Conservation (phyloP, 2,329 filamentous ascomycete genomes). For the Pseudopyricularia javanii region DNA sequence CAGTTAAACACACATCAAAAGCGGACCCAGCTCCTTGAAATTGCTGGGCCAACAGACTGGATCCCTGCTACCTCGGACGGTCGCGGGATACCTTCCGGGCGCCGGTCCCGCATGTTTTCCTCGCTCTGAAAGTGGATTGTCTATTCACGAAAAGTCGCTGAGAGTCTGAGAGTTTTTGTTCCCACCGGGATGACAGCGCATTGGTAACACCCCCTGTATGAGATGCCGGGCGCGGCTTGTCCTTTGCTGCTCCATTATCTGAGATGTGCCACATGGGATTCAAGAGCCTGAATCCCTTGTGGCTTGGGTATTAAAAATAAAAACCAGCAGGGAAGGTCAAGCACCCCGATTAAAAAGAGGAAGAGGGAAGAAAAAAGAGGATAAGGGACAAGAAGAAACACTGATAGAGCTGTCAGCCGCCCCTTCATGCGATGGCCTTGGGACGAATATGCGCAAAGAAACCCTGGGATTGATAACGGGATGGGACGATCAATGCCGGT, state of each 20-base stretch:
- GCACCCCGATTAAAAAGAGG: too few relatives aligned
- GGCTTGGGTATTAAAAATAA: background rate
- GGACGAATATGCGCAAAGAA: background rate
- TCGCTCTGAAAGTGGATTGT: background rate
- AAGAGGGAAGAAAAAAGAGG: background rate
- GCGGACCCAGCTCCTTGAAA: background rate
- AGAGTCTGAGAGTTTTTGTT: background rate
- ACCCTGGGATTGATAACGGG: too few relatives aligned
- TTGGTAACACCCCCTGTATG: slow-evolving; percentile 1
- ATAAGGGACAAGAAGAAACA: too few relatives aligned
- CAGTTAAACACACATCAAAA: background rate
- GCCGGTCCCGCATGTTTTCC: background rate
- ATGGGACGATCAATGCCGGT: background rate
- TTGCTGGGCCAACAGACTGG: background rate
- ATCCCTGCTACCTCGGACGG: background rate
- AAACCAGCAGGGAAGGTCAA: background rate
- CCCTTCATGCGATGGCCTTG: background rate
- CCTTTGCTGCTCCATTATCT: background rate
- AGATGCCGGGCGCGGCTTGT: background rate
- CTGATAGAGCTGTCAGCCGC: background rate
- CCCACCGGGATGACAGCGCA: background rate
- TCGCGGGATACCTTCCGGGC: background rate
- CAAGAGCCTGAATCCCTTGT: background rate
- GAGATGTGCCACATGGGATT: background rate
- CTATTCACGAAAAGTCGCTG: background rate